Evolutionary conservation across 2,329 filamentous ascomycete species (phyloP).

Genomic region (Pseudogymnoascus destructans): DNA sequence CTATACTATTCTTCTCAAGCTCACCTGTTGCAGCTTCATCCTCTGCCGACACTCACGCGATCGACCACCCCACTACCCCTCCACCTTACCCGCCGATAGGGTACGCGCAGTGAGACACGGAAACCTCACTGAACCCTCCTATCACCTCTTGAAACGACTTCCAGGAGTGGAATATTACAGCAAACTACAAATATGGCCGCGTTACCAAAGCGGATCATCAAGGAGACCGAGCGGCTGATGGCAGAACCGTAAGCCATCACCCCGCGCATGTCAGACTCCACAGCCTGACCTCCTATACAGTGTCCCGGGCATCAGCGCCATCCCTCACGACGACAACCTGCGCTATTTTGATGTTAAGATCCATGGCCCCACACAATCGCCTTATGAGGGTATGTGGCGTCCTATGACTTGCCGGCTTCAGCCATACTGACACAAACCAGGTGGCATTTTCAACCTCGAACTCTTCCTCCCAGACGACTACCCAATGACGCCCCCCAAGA

Average conservation of each 20-base stretch:
- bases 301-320: conserved; percentile 88
- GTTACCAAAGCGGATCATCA: conserved; percentile 91
- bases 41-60: background rate
- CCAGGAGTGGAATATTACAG: background rate
- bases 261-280: conserved; percentile 11
- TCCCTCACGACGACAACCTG: conserved; percentile 93
- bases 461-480: conserved; percentile 97
- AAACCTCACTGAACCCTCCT: background rate
- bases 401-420: conserved; percentile 10
- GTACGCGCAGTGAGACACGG: conserved; percentile 7
- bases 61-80: conserved; percentile 5
- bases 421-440: conserved; percentile 14
- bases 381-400: conserved; percentile 66
- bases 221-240: conserved; percentile 96
- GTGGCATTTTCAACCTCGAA: conserved; percentile 87
- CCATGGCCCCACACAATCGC: conserved; percentile 79
- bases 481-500: conserved; percentile 97
- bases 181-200: conserved; percentile 33
- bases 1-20: background rate
- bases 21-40: background rate
- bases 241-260: conserved; percentile 67
- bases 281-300: conserved; percentile 33
- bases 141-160: conserved; percentile 1
- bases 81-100: background rate
- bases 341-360: conserved; percentile 98